These are phyloP conservation scores for Candida hispaniensis DNA, from an alignment of 805 yeast species.

Conservation along the genomic window DNA sequence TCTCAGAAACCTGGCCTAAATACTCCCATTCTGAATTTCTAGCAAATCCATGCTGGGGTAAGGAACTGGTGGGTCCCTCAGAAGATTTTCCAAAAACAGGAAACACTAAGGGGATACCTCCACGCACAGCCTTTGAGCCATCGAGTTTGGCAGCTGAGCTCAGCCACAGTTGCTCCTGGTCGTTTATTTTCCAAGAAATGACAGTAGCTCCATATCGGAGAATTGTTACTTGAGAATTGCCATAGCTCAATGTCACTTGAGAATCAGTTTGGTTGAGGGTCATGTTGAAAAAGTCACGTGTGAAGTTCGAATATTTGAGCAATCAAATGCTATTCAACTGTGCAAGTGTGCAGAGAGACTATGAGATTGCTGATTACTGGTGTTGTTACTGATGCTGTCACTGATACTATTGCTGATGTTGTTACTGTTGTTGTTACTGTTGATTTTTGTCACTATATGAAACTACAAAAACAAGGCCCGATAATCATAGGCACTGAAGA, in stretches of 20 bases:
- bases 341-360: no score
- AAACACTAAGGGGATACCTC: slow-evolving; percentile 94
- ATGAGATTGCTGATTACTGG: no score
- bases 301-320: no score
- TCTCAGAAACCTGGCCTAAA: slow-evolving; percentile 65
- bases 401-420: no score
- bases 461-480: no score
- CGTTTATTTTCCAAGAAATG: slow-evolving; percentile 64
- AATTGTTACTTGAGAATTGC: slow-evolving; percentile 50
- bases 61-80: slow-evolving; percentile 44
- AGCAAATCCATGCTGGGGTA: slow-evolving; percentile 97
- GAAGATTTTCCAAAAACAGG: slow-evolving; percentile 70
- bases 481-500: no score
- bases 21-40: slow-evolving; percentile 88
- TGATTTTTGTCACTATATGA: no score
- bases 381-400: no score
- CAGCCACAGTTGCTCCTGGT: slow-evolving; percentile 74
- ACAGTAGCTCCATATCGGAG: slow-evolving; percentile 85
- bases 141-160: slow-evolving; percentile 58
- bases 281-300: no score
- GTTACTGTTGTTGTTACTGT: no score
- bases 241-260: slow-evolving; percentile 49
- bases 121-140: slow-evolving; percentile 90
- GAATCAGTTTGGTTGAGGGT: slow-evolving; percentile 56
- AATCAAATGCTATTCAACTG: no score